Conservation (phyloP, 164 flowering plant species). For the Tetracentron sinense region DNA sequence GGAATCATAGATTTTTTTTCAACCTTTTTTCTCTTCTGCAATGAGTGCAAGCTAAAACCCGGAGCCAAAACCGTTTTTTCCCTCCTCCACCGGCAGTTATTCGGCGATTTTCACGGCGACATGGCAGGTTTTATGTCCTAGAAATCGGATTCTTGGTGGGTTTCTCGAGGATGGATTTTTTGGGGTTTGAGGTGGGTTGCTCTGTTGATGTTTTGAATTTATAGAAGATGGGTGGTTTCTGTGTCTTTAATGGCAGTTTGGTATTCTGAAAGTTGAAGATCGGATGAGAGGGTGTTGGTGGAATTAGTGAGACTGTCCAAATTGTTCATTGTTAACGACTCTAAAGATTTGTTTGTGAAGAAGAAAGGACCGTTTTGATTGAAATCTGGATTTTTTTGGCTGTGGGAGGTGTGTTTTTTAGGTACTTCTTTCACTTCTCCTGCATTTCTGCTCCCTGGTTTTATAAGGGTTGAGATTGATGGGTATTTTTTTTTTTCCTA, state of each 20-base stretch:
- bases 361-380: constrained; percentile 18
- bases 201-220: background rate
- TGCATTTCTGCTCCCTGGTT: constrained; percentile 14
- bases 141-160: background rate
- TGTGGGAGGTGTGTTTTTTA: constrained; percentile 8
- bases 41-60: constrained; percentile 7
- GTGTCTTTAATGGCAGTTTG: constrained; percentile 5
- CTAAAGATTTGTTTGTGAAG: background rate
- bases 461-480: constrained; percentile 6
- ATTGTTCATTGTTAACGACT: background rate
- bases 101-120: constrained; percentile 16
- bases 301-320: background rate
- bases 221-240: background rate
- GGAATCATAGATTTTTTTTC: constrained; percentile 1
- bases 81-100: too few species aligned
- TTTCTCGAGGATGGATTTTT: constrained; percentile 1
- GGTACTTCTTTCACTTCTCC: constrained; percentile 13
- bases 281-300: background rate
- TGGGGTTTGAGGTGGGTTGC: constrained; percentile 3
- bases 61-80: constrained; percentile 4
- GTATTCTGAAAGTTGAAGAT: constrained; percentile 2
- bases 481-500: background rate
- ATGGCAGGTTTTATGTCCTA: constrained; percentile 7
- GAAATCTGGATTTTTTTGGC: constrained; percentile 13
- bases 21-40: background rate